These are phyloP conservation scores for Verticillium nonalfalfae DNA, from an alignment of 2,329 filamentous ascomycete genomes.

Conservation along the genomic window DNA sequence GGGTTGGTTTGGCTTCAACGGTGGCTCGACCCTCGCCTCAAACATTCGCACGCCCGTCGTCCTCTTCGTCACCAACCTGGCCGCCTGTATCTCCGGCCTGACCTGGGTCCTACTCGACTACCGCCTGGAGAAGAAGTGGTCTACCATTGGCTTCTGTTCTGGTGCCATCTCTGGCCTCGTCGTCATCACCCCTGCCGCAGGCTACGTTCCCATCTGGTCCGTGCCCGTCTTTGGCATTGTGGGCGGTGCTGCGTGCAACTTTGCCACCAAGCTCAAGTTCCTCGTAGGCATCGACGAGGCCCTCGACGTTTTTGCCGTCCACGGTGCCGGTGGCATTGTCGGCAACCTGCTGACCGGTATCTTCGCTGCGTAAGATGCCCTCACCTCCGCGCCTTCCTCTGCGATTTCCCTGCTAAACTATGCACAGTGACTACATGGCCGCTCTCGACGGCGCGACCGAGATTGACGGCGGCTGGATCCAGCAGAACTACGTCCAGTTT, in stretches of 20 bases:
- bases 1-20: conserved; percentile 96
- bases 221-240: conserved; percentile 52
- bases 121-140: conserved; percentile 89
- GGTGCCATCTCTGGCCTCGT: conserved; percentile 83
- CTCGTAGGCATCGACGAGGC: conserved; percentile 74
- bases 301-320: conserved; percentile 87
- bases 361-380: conserved; percentile 57
- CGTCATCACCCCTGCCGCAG: conserved; percentile 77
- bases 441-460: conserved; percentile 58
- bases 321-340: conserved; percentile 76
- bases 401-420: background rate
- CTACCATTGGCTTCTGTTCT: conserved; percentile 88
- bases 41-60: conserved; percentile 89
- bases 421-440: conserved; percentile 58
- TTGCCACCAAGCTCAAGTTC: conserved; percentile 78
- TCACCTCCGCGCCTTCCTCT: background rate
- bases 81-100: conserved; percentile 73
- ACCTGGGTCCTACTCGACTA: conserved; percentile 86
- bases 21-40: conserved; percentile 71
- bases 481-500: conserved; percentile 62
- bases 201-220: conserved; percentile 66
- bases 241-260: conserved; percentile 68
- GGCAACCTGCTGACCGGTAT: conserved; percentile 75
- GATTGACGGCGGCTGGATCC: conserved; percentile 61
- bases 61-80: conserved; percentile 79